A percentile compares a stretch with the other conserved stretches of the same genome.
These are phyloP conservation scores for Thraustotheca clavata DNA, from an alignment of 352 stramenopile genomes.

Conservation along the genomic window DNA sequence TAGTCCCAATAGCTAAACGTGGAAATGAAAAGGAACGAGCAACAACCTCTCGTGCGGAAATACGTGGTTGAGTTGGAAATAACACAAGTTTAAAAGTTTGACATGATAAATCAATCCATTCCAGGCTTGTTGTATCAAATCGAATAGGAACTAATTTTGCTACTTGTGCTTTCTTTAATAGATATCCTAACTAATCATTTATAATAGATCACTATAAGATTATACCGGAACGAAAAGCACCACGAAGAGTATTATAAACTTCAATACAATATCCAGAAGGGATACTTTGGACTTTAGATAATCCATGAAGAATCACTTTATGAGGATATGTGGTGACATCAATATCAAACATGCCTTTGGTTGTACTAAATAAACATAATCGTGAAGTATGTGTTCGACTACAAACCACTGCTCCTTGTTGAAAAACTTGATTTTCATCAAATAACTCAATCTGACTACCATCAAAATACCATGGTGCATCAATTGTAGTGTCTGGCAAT, in stretches of 20 bases:
- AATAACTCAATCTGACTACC: conserved; percentile 11
- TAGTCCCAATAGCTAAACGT: background rate
- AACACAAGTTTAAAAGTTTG: conserved; percentile 16
- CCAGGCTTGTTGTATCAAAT: background rate
- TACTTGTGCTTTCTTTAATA: conserved; percentile 10
- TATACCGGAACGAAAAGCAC: conserved; percentile 6
- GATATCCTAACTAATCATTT: background rate
- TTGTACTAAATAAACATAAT: background rate
- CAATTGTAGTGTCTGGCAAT: background rate
- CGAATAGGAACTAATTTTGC: conserved; percentile 2
- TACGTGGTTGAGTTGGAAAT: background rate
- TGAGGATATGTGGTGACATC: background rate
- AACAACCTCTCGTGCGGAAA: background rate
- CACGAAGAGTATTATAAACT: conserved; percentile 7
- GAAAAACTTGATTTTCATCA: background rate
- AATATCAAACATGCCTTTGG: conserved; percentile 7
- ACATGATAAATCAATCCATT: conserved; percentile 15
- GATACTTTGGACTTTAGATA: background rate
- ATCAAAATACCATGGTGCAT: conserved; percentile 8
- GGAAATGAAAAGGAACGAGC: background rate
- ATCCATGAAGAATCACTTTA: conserved; percentile 17
- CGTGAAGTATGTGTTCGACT: too few relatives aligned
- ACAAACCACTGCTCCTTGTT: conserved; percentile 12
- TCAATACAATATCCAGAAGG: conserved; percentile 7
- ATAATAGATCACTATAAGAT: background rate